Evolutionary conservation across 2,329 filamentous ascomycete species (phyloP).

Genomic region (Apiospora malaysiana): DNA sequence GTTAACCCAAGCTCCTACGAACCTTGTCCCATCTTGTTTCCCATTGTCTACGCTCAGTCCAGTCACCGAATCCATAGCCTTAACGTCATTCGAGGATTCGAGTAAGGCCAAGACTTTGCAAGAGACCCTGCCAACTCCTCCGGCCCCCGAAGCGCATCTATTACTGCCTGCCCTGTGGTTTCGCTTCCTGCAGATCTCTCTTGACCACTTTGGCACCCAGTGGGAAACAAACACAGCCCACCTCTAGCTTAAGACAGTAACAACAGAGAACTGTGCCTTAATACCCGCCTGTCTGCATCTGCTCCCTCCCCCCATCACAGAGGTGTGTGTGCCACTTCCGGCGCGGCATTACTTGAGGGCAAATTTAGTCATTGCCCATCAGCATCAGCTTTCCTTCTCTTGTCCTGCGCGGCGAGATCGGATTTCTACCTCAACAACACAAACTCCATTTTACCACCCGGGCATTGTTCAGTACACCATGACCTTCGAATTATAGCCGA

Average conservation of each 20-base stretch:
- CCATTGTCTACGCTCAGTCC: slow-evolving; percentile 13
- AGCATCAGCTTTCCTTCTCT: background rate
- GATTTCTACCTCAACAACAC: background rate
- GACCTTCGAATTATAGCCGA: slow-evolving; percentile 17
- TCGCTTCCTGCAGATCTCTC: slow-evolving; percentile 12
- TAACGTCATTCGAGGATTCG: slow-evolving; percentile 9
- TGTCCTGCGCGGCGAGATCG: slow-evolving; percentile 6
- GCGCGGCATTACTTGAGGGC: slow-evolving; percentile 17
- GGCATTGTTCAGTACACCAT: slow-evolving; percentile 17
- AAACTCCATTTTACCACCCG: slow-evolving; percentile 2
- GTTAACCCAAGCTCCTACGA: slow-evolving; percentile 16
- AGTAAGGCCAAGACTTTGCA: slow-evolving; percentile 3
- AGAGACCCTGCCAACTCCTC: slow-evolving; percentile 9
- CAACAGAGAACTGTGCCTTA: slow-evolving; percentile 10
- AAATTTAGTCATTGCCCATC: slow-evolving; percentile 13
- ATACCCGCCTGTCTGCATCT: slow-evolving; percentile 15
- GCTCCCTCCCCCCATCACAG: background rate
- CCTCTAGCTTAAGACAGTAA: background rate
- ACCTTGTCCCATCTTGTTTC: slow-evolving; percentile 15
- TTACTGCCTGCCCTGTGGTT: background rate
- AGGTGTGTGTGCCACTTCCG: slow-evolving; percentile 17
- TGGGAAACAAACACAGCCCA: slow-evolving; percentile 17
- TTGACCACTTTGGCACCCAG: slow-evolving; percentile 16
- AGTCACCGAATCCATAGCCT: slow-evolving; percentile 10
- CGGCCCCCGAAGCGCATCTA: background rate